Evolutionary conservation across 192 early-diverging fungal species (phyloP), one percentile per base, ranked within the genome.

Genomic region (Coemansia sp.): DNA sequence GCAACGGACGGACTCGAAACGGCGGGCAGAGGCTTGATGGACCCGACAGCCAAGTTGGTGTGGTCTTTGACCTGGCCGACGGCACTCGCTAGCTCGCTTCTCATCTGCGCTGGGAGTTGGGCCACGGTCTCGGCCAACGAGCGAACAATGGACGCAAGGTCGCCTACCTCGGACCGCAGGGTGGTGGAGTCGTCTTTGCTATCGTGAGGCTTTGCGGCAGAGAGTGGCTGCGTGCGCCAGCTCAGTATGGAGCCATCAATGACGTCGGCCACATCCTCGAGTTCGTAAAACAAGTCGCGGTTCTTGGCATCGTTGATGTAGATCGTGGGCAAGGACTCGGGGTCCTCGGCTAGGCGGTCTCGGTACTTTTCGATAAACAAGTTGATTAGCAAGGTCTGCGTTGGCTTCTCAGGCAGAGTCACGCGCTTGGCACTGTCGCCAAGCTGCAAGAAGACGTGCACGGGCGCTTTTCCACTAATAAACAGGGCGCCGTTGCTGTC

Each of bases 301-400:
- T 74, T 50, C 16, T 72, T 61, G 0, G 83, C 65, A 59, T 92
- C 88, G 23, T 81, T 82, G 41, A 92, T 86, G 59, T 92, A 92
- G 10, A 92, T 87, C 21, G 77, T 77, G 0, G 90, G 89, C 53
- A 92, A 84, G 9, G 66, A 56, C n/a, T 75, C 66, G 42, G 86
- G 82, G 10, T 87, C 70, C 61, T 89, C 84, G 9, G 84, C 85
- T 33, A 89, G 73, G 45, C 84, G 85, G 59, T 83, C 86, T 47
- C 75, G 77, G 57, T 89, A 92, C 56, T 88, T 88, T 57, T 92
- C 90, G 59, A 90, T 88, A 69, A 92, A 92, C 39, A 92, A 58
- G 77, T 90, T 88, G 47, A 83, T 68, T n/a, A 92, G 69, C 0
- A 82, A 77, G 7, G 88, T 82, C 20, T 85, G 74, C 34, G 84